Evolutionary conservation across 1,284 basidiomycete species (phyloP).

Genomic region (Ceratorhiza oryzae-sativae): DNA sequence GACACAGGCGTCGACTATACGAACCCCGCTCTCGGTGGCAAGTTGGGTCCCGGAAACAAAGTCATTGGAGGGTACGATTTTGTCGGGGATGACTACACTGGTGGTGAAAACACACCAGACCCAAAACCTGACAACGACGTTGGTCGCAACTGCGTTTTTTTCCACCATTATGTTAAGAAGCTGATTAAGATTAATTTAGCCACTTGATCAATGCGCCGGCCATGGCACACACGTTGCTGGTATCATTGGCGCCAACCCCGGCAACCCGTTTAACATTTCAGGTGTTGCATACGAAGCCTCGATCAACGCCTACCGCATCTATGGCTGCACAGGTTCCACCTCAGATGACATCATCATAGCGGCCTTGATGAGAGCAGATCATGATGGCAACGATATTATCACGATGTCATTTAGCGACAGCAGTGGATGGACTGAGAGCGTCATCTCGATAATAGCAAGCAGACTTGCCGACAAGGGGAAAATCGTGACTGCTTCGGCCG

Average conservation of each 20-base stretch:
- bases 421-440: conserved; percentile 49
- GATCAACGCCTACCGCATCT: conserved; percentile 41
- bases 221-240: conserved; percentile 54
- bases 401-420: conserved; percentile 54
- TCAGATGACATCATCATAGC: conserved; percentile 37
- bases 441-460: conserved; percentile 49
- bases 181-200: conserved; percentile 7
- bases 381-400: conserved; percentile 53
- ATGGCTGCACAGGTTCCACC: conserved; percentile 37
- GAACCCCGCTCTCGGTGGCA: conserved; percentile 55
- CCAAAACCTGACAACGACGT: conserved; percentile 1
- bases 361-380: conserved; percentile 44
- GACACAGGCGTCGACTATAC: conserved; percentile 57
- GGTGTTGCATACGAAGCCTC: conserved; percentile 41
- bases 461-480: conserved; percentile 49
- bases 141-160: background rate
- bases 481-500: conserved; percentile 46
- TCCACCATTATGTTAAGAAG: background rate
- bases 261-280: conserved; percentile 47
- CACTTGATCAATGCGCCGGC: conserved; percentile 51
- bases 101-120: background rate
- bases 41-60: conserved; percentile 55
- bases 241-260: conserved; percentile 49
- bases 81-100: conserved; percentile 48
- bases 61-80: conserved; percentile 54